phyloP scores from a whole-genome alignment of 148 eudicot genomes.

The Rhododendron molle region DNA sequence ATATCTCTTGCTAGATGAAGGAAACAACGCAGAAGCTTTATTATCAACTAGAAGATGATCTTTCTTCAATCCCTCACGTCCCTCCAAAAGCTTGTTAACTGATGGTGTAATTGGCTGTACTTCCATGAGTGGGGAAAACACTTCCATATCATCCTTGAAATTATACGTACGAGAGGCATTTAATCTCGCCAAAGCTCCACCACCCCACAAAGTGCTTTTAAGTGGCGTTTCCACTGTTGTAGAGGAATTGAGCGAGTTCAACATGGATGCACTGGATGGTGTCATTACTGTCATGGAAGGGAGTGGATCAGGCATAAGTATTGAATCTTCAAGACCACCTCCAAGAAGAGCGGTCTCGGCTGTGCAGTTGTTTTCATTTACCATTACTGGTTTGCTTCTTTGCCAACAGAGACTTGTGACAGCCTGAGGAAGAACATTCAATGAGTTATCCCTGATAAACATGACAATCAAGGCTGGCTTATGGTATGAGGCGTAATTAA shows the following conservation, averaged over 20 bases:
- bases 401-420: constrained; percentile 94
- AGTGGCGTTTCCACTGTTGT: constrained; percentile 57
- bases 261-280: constrained; percentile 36
- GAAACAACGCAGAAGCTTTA: constrained; percentile 44
- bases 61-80: constrained; percentile 40
- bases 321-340: constrained; percentile 76
- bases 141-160: constrained; percentile 92
- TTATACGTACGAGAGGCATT: constrained; percentile 61
- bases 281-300: constrained; percentile 41
- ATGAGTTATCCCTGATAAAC: not conserved
- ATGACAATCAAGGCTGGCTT: not conserved
- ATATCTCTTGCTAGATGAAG: constrained; percentile 47
- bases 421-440: constrained; percentile 44
- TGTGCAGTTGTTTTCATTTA: constrained; percentile 69
- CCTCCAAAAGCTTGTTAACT: constrained; percentile 70
- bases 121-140: constrained; percentile 90
- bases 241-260: constrained; percentile 28
- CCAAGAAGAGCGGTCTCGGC: constrained; percentile 81
- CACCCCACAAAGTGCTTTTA: constrained; percentile 47
- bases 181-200: constrained; percentile 65
- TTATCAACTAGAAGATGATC: constrained; percentile 46
- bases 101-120: constrained; percentile 85
- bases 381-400: constrained; percentile 68
- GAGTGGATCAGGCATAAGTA: constrained; percentile 95
- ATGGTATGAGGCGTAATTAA: not conserved